These are phyloP conservation scores for Warburgia ugandensis DNA, from an alignment of 164 flowering plant genomes.

Conservation along the genomic window DNA sequence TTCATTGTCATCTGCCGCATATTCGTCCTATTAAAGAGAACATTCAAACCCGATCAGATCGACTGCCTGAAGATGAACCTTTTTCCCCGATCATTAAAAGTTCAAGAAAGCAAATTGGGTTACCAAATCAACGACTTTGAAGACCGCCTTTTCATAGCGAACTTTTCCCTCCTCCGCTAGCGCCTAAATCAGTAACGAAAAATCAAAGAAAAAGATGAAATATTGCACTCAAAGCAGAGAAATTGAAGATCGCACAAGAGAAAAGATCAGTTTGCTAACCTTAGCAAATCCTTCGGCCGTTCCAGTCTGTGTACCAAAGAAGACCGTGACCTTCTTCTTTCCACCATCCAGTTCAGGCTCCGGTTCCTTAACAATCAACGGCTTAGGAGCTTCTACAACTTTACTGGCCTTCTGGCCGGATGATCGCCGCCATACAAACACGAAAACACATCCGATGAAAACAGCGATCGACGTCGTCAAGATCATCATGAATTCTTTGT, in stretches of 20 bases:
- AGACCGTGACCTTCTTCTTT: constrained; percentile 71
- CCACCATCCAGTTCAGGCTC: constrained; percentile 72
- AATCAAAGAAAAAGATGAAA: neutral
- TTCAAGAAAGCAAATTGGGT: constrained; percentile 7
- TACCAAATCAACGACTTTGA: constrained; percentile 84
- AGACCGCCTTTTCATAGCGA: constrained; percentile 65
- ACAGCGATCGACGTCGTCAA: constrained; percentile 75
- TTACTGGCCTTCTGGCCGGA: constrained; percentile 18
- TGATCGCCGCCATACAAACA: constrained; percentile 58
- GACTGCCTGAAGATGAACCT: too few species aligned
- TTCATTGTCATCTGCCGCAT: constrained; percentile 84
- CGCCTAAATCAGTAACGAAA: constrained; percentile 34
- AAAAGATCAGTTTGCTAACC: constrained; percentile 27
- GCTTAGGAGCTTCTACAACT: constrained; percentile 31
- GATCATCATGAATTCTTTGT: constrained; percentile 54
- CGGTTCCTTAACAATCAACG: constrained; percentile 28
- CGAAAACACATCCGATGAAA: constrained; percentile 54
- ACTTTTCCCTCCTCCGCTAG: constrained; percentile 80
- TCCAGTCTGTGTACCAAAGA: constrained; percentile 95
- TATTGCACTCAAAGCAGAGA: neutral
- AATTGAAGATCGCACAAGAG: neutral
- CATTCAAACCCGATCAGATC: constrained; percentile 3
- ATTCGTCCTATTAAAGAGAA: constrained; percentile 70
- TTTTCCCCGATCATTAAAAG: too few species aligned
- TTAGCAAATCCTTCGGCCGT: constrained; percentile 99